Percentiles rank a stretch among this genome's conserved stretches.
Evolutionary conservation across 257 asterid genomes (phyloP).

Genomic region (Solanum chmielewskii): DNA sequence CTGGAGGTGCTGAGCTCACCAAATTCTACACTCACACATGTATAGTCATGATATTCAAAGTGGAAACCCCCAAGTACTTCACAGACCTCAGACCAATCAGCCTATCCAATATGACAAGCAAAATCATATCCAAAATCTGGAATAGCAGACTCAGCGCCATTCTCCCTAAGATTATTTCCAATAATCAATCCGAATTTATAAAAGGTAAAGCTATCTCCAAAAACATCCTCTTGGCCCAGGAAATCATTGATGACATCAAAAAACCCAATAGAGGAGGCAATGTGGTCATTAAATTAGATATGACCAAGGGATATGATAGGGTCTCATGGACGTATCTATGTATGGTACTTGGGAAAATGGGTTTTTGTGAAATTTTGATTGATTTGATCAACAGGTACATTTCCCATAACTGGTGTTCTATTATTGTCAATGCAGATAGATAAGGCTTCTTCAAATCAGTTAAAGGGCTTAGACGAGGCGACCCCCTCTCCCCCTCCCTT

Average conservation of each 20-base stretch:
- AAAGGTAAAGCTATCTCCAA: neutral
- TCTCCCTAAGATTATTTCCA: neutral
- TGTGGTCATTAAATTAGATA: neutral
- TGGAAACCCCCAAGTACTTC: neutral
- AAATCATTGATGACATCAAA: neutral
- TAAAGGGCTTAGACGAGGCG: neutral
- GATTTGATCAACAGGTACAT: neutral
- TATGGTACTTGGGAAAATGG: neutral
- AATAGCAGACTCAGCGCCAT: neutral
- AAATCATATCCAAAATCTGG: neutral
- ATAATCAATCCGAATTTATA: neutral
- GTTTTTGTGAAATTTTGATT: neutral
- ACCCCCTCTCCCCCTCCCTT: neutral
- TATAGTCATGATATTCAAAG: neutral
- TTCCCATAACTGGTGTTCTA: neutral
- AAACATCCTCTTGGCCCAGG: neutral
- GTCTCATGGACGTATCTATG: neutral
- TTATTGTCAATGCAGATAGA: neutral
- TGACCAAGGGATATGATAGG: neutral
- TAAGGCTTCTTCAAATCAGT: neutral
- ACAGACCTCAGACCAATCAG: neutral
- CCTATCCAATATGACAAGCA: neutral
- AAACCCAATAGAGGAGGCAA: neutral
- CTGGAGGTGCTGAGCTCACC: neutral
- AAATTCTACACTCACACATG: neutral